Conservation (phyloP, 2,329 filamentous ascomycete genomes). For the Furcasterigmium furcatum region DNA sequence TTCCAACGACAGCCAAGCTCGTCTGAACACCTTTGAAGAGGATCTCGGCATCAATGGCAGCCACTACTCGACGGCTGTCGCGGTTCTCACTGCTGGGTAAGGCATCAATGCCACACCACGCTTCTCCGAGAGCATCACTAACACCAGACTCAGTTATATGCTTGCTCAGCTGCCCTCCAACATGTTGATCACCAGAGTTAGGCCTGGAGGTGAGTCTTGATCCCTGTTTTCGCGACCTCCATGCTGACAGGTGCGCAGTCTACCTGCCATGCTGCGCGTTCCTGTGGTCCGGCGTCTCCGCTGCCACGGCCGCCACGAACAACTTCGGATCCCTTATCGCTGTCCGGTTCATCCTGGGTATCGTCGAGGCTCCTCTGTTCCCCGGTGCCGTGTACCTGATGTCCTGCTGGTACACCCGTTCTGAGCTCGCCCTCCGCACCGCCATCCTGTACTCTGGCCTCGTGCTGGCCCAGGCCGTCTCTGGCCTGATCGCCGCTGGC, state of each 20-base stretch:
- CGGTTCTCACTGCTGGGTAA: slow-evolving; percentile 6
- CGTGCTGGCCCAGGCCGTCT: slow-evolving; percentile 55
- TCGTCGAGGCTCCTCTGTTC: slow-evolving; percentile 11
- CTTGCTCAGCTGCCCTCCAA: slow-evolving; percentile 15
- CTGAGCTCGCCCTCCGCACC: slow-evolving; percentile 58
- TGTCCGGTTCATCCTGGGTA: slow-evolving; percentile 4
- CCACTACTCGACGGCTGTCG: slow-evolving; percentile 9
- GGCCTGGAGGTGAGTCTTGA: no score
- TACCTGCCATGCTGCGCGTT: slow-evolving; percentile 15
- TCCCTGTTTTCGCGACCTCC: no score
- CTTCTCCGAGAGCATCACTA: no score
- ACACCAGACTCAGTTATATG: slow-evolving; percentile 9
- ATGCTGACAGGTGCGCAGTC: no score
- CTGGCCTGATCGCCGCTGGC: slow-evolving; percentile 52
- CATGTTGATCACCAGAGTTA: not conserved
- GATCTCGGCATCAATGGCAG: slow-evolving; percentile 8
- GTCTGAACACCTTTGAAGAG: slow-evolving; percentile 7
- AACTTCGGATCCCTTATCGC: slow-evolving; percentile 5
- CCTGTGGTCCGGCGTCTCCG: slow-evolving; percentile 10
- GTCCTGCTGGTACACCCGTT: slow-evolving; percentile 64
- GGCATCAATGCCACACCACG: no score
- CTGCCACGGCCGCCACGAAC: slow-evolving; percentile 7
- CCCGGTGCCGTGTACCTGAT: slow-evolving; percentile 51
- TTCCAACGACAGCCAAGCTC: slow-evolving; percentile 3
- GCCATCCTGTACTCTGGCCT: slow-evolving; percentile 47